These are phyloP conservation scores for Leccinum ponderosum DNA, from an alignment of 1,284 basidiomycete species.

Conservation along the genomic window DNA sequence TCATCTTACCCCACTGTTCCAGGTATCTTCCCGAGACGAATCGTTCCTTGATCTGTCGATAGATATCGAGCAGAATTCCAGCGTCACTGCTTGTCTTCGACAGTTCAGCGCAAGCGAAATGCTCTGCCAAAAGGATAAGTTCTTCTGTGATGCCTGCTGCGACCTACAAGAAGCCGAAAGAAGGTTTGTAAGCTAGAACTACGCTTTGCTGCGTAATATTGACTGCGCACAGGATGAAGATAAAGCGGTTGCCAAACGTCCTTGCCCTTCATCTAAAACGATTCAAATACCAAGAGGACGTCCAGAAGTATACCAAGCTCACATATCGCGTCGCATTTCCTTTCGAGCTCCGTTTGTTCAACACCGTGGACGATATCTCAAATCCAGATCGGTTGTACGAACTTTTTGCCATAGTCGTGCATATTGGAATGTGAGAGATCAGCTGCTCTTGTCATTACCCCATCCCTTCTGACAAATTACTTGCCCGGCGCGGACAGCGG, in stretches of 20 bases:
- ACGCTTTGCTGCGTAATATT: constrained; percentile 9
- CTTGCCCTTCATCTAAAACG: constrained; percentile 95
- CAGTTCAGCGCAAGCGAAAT: constrained; percentile 98
- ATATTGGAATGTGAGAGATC: constrained; percentile 88
- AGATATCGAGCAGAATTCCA: constrained; percentile 97
- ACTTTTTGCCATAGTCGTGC: constrained; percentile 94
- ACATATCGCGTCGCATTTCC: constrained; percentile 97
- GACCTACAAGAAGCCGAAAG: constrained; percentile 98
- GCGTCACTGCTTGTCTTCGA: constrained; percentile 91
- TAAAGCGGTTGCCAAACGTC: constrained; percentile 93
- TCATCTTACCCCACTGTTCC: constrained; percentile 13
- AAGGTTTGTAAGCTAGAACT: constrained; percentile 49
- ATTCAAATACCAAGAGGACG: constrained; percentile 95
- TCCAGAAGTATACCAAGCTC: constrained; percentile 90
- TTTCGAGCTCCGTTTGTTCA: constrained; percentile 90
- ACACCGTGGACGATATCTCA: constrained; percentile 92
- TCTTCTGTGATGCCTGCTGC: constrained; percentile 97
- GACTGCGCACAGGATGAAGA: constrained; percentile 81
- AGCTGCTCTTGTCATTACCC: constrained; percentile 4
- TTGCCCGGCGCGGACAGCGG: constrained; percentile 55
- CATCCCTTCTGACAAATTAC: constrained; percentile 13
- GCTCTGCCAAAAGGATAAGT: constrained; percentile 98
- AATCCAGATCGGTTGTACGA: constrained; percentile 91
- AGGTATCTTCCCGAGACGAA: constrained; percentile 96
- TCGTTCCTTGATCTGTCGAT: constrained; percentile 96